Evolutionary conservation across 2,329 filamentous ascomycete genomes (phyloP).

Genomic region (Metarhizium album): DNA sequence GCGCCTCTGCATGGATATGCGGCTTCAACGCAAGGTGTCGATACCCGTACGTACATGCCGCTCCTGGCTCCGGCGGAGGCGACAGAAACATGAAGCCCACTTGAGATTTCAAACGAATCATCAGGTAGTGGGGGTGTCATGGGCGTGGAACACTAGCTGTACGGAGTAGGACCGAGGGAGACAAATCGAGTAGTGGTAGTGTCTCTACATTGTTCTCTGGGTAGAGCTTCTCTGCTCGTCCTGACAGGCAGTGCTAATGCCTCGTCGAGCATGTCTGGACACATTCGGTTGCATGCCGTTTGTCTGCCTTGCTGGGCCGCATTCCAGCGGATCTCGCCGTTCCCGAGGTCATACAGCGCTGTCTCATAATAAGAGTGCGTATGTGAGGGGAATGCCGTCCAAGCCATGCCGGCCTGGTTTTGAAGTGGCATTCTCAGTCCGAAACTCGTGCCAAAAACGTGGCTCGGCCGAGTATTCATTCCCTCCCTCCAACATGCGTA

Average conservation of each 20-base stretch:
- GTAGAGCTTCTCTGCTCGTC: no score
- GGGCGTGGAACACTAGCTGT: neutral
- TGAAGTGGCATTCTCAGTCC: neutral
- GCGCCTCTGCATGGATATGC: constrained; percentile 1
- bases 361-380: neutral
- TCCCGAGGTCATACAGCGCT: neutral
- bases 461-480: neutral
- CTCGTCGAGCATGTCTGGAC: neutral
- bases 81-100: neutral
- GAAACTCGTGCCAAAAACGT: neutral
- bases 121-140: neutral
- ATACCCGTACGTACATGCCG: neutral
- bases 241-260: neutral
- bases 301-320: neutral
- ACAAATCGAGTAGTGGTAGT: no score
- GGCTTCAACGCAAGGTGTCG: neutral
- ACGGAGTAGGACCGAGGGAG: no score
- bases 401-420: neutral
- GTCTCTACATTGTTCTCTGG: no score
- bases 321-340: neutral
- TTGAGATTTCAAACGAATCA: neutral
- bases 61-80: neutral
- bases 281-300: neutral
- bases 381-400: neutral
- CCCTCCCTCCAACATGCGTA: no score